Evolutionary conservation across 2,329 filamentous ascomycete genomes (phyloP).

Genomic region (Aurifilum marmelostoma): DNA sequence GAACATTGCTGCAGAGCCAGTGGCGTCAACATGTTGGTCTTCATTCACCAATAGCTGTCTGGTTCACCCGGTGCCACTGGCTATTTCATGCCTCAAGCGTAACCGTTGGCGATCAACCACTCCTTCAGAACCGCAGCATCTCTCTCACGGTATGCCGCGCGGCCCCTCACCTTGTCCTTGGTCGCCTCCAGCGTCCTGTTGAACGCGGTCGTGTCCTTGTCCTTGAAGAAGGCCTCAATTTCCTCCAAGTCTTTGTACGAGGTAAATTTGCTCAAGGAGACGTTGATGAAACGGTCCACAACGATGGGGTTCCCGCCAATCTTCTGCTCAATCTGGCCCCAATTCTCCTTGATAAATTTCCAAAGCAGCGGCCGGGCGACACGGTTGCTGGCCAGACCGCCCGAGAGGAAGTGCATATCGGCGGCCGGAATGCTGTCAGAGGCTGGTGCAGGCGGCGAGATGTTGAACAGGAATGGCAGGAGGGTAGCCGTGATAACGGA

Average conservation of each 20-base stretch:
- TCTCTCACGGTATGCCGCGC: slow-evolving; percentile 79
- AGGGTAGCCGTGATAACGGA: slow-evolving; percentile 69
- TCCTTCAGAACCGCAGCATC: slow-evolving; percentile 74
- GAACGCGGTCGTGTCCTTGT: slow-evolving; percentile 84
- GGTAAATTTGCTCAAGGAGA: slow-evolving; percentile 78
- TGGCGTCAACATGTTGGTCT: neutral
- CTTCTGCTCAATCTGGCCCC: slow-evolving; percentile 71
- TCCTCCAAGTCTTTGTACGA: slow-evolving; percentile 71
- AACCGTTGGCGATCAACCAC: slow-evolving; percentile 69
- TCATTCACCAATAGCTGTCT: neutral
- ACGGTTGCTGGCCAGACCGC: slow-evolving; percentile 72
- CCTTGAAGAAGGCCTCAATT: slow-evolving; percentile 81
- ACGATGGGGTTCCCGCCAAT: slow-evolving; percentile 81
- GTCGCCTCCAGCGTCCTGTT: slow-evolving; percentile 85
- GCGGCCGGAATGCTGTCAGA: slow-evolving; percentile 74
- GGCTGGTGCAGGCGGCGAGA: slow-evolving; percentile 51
- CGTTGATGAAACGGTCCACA: slow-evolving; percentile 83
- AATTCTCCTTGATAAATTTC: slow-evolving; percentile 84
- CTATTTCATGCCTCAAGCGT: slow-evolving; percentile 32
- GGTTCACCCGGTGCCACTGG: too few relatives aligned
- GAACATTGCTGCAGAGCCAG: neutral
- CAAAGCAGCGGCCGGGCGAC: slow-evolving; percentile 76
- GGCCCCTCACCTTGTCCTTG: slow-evolving; percentile 81
- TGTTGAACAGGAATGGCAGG: slow-evolving; percentile 79
- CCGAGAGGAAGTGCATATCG: slow-evolving; percentile 84